A percentile compares a stretch with the other conserved stretches of the same genome.
Evolutionary conservation across 1,284 basidiomycete species (phyloP).

Genomic region (Moesziomyces parantarcticus): DNA sequence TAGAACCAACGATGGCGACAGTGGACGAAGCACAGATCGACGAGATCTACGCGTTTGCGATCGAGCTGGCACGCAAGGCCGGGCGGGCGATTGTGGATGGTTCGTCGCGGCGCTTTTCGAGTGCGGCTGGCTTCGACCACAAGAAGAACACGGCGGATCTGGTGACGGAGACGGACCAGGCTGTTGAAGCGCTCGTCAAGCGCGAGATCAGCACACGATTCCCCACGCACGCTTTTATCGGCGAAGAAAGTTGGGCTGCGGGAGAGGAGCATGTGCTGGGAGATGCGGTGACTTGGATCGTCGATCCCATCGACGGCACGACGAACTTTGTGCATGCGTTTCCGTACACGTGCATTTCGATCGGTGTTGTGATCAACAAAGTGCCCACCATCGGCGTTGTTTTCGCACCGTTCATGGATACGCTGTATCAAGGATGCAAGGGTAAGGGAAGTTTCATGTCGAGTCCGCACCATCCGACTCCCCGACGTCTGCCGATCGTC

Average conservation of each 20-base stretch:
- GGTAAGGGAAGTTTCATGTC: slow-evolving; percentile 83
- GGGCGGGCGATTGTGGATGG: slow-evolving; percentile 70
- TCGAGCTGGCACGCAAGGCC: slow-evolving; percentile 74
- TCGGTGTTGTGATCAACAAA: slow-evolving; percentile 85
- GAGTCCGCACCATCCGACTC: slow-evolving; percentile 68
- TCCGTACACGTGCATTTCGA: slow-evolving; percentile 87
- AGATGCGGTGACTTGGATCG: slow-evolving; percentile 89
- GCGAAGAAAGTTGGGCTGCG: slow-evolving; percentile 85
- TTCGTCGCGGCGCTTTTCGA: slow-evolving; percentile 68
- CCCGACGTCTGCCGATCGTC: slow-evolving; percentile 73
- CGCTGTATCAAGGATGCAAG: slow-evolving; percentile 81
- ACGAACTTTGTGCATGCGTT: slow-evolving; percentile 86
- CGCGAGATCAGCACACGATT: slow-evolving; percentile 76
- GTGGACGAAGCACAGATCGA: slow-evolving; percentile 27
- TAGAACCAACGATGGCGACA: slow-evolving; percentile 2
- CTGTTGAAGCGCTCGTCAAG: slow-evolving; percentile 86
- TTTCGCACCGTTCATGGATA: slow-evolving; percentile 82
- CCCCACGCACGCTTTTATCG: slow-evolving; percentile 86
- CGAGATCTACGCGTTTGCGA: slow-evolving; percentile 75
- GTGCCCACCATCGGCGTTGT: slow-evolving; percentile 78
- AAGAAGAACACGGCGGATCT: slow-evolving; percentile 71
- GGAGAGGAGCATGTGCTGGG: slow-evolving; percentile 79
- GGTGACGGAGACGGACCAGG: slow-evolving; percentile 96
- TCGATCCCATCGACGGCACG: slow-evolving; percentile 86
- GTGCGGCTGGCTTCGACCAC: slow-evolving; percentile 41